Evolutionary conservation across 176 grass and related monocot species (phyloP).

Genomic region (Panicum miliaceum): DNA sequence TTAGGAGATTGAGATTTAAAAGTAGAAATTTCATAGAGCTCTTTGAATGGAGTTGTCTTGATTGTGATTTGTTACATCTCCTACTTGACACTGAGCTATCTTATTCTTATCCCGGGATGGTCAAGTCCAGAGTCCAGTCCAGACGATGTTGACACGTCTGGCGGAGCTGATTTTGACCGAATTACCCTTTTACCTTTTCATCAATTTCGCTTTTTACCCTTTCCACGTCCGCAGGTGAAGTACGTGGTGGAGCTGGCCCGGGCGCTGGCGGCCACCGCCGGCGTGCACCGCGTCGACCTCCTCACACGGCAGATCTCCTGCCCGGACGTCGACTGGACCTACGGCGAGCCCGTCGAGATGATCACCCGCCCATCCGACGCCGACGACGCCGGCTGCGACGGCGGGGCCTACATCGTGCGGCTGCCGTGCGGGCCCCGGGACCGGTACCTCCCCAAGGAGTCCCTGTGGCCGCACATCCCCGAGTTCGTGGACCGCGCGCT

Average conservation of each 20-base stretch:
- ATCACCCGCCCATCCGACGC: constrained; percentile 31
- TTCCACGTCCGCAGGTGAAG: constrained; percentile 64
- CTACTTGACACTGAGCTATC: neutral
- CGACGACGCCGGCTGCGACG: neutral
- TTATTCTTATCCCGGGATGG: neutral
- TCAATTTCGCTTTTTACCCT: neutral
- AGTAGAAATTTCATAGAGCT: no score
- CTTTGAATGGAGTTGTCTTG: no score
- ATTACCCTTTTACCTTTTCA: neutral
- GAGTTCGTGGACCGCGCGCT: constrained; percentile 98
- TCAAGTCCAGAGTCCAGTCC: neutral
- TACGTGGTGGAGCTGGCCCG: constrained; percentile 95
- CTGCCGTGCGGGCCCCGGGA: constrained; percentile 85
- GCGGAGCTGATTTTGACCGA: neutral
- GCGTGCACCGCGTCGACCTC: constrained; percentile 81
- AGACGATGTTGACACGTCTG: neutral
- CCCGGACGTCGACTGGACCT: constrained; percentile 89
- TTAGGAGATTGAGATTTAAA: no score
- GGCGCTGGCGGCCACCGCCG: constrained; percentile 77
- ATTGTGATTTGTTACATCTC: no score
- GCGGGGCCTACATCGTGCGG: constrained; percentile 84
- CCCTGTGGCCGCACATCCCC: constrained; percentile 84
- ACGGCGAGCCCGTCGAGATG: constrained; percentile 95
- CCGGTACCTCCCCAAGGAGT: constrained; percentile 85
- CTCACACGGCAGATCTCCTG: constrained; percentile 81